Evolutionary conservation across 108 stramenopile genomes (phyloP).

Genomic region (Pseudonitzschia delicatissima): DNA sequence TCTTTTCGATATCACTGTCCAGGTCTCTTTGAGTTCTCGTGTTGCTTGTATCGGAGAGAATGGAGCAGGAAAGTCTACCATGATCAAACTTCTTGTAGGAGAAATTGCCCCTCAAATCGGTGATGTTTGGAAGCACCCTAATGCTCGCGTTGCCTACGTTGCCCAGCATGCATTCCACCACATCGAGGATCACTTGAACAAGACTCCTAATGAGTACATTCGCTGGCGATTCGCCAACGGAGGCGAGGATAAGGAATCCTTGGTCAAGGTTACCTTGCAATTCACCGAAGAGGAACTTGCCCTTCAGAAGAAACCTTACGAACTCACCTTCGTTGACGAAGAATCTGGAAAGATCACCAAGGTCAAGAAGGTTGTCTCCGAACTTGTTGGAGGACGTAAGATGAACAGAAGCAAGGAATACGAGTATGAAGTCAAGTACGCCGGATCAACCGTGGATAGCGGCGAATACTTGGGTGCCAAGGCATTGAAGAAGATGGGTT

Average conservation of each 20-base stretch:
- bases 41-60: conserved; percentile 99
- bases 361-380: conserved; percentile 95
- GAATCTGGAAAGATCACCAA: conserved; percentile 92
- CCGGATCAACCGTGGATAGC: conserved; percentile 81
- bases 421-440: conserved; percentile 95
- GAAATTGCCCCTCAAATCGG: conserved; percentile 94
- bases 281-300: conserved; percentile 91
- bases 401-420: conserved; percentile 95
- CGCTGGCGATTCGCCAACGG: conserved; percentile 99
- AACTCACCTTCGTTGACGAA: conserved; percentile 93
- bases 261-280: conserved; percentile 96
- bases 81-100: conserved; percentile 99
- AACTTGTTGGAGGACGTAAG: conserved; percentile 95
- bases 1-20: conserved; percentile 94
- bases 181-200: conserved; percentile 95
- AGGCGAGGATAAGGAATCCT: conserved; percentile 98
- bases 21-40: conserved; percentile 97
- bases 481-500: conserved; percentile 97
- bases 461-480: conserved; percentile 89
- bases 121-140: conserved; percentile 99
- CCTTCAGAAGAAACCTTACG: conserved; percentile 93
- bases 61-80: conserved; percentile 99
- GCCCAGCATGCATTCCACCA: conserved; percentile 99
- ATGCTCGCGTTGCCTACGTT: conserved; percentile 98
- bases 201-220: conserved; percentile 99